phyloP scores from a whole-genome alignment of 169 alveolate genomes.

The Sarcocystis neurona region DNA sequence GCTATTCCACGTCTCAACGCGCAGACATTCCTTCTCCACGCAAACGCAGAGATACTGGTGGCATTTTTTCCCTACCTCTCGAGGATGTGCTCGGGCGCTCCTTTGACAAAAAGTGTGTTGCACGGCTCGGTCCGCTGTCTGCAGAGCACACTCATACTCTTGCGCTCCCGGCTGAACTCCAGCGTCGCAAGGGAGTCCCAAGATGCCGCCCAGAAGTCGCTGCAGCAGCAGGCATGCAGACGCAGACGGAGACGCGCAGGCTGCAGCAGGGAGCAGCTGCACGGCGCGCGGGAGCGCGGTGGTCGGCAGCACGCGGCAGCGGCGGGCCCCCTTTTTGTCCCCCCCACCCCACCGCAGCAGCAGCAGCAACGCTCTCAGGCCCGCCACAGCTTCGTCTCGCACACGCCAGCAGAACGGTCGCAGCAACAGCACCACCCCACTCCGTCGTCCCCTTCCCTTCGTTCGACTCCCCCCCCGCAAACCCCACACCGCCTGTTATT shows the following conservation, averaged over 20 bases:
- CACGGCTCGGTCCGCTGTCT: slow-evolving; percentile 44
- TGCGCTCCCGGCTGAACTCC: slow-evolving; percentile 96
- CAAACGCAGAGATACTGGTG: not conserved
- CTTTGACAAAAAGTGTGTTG: slow-evolving; percentile 91
- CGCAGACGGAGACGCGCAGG: not conserved
- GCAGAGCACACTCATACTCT: slow-evolving; percentile 91
- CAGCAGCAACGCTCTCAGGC: too few relatives aligned
- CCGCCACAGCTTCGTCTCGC: too few relatives aligned
- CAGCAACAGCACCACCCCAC: not conserved
- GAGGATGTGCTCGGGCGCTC: slow-evolving; percentile 98
- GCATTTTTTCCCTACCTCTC: slow-evolving; percentile 71
- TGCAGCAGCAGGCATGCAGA: not conserved
- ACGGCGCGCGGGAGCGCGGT: too few relatives aligned
- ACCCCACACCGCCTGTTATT: too few relatives aligned
- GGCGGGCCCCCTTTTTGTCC: too few relatives aligned
- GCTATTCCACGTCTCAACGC: too few relatives aligned
- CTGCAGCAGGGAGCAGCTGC: too few relatives aligned
- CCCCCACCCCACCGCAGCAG: not conserved
- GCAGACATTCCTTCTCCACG: too few relatives aligned
- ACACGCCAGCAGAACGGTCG: too few relatives aligned
- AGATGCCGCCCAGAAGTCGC: slow-evolving; percentile 69
- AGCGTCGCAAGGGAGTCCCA: slow-evolving; percentile 84
- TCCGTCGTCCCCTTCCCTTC: not conserved
- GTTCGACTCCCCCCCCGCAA: too few relatives aligned
- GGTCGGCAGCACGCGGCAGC: too few relatives aligned